Evolutionary conservation across 2,329 filamentous ascomycete species (phyloP).

Genomic region (Sclerotinia spermophila): DNA sequence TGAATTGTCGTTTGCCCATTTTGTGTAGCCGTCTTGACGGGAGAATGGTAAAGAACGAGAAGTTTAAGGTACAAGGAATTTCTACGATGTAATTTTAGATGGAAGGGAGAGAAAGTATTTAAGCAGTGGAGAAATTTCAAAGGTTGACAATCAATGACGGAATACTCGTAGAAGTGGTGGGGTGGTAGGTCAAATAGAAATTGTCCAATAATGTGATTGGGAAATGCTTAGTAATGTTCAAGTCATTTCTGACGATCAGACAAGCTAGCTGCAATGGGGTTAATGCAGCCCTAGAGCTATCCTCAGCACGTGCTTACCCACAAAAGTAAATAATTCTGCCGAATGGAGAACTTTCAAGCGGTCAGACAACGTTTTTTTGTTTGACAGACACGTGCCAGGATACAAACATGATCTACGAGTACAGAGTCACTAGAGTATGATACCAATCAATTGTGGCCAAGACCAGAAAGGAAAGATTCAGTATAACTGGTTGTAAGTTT

Average conservation of each 20-base stretch:
- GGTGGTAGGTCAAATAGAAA: neutral
- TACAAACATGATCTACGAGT: no score
- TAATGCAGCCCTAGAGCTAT: neutral
- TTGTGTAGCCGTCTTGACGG: neutral
- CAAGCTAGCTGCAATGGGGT: neutral
- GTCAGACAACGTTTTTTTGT: neutral
- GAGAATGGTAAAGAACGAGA: neutral
- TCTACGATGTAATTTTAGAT: neutral
- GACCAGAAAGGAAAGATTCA: neutral
- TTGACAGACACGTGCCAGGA: no score
- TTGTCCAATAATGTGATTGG: neutral
- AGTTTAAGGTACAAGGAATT: neutral
- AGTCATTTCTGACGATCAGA: neutral
- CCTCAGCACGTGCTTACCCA: neutral
- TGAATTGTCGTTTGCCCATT: constrained; percentile 36
- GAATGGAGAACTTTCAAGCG: neutral
- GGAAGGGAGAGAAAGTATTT: neutral
- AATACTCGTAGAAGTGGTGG: neutral
- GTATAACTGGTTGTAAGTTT: neutral
- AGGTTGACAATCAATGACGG: constrained; percentile 6
- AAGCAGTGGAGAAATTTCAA: constrained; percentile 5
- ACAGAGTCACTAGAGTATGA: no score
- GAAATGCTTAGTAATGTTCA: neutral
- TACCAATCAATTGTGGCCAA: neutral
- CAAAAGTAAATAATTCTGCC: neutral